phyloP scores from a whole-genome alignment of 345 rosid genomes.

The Eucalyptus tenuipes region DNA sequence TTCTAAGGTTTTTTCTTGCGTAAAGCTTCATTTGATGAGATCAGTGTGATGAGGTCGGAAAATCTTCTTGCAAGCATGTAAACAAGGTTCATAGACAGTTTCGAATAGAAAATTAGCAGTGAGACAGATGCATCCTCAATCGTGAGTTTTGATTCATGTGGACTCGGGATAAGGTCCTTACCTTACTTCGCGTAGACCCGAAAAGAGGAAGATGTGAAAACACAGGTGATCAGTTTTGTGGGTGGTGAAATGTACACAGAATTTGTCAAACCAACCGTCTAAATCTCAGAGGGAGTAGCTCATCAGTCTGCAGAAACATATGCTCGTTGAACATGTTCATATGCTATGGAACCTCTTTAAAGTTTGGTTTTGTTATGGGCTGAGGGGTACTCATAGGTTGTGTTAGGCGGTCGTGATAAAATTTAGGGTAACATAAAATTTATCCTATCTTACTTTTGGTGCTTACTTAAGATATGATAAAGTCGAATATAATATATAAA shows the following conservation, averaged over 20 bases:
- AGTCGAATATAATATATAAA: too few species aligned
- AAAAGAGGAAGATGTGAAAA: not conserved
- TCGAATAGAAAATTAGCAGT: not conserved
- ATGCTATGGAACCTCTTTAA: not conserved
- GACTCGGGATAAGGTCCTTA: not conserved
- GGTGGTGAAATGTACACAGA: not conserved
- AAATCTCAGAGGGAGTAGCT: not conserved
- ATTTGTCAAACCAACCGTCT: not conserved
- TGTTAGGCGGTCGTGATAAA: too few species aligned
- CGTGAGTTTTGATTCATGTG: not conserved
- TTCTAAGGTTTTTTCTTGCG: not conserved
- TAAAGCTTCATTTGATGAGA: not conserved
- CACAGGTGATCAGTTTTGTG: not conserved
- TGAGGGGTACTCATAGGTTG: not conserved
- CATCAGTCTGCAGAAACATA: not conserved
- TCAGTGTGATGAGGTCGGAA: not conserved
- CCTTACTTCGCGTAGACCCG: fast-evolving
- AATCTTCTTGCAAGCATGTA: not conserved
- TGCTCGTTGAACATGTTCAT: not conserved
- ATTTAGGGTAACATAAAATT: too few species aligned
- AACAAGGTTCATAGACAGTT: not conserved
- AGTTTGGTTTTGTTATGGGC: not conserved
- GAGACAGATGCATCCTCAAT: not conserved
- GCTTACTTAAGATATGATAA: too few species aligned
- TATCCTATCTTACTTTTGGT: fast-evolving